Evolutionary conservation across 225 moss, liverwort and hornwort genomes (phyloP).

Genomic region (Asterella californica): DNA sequence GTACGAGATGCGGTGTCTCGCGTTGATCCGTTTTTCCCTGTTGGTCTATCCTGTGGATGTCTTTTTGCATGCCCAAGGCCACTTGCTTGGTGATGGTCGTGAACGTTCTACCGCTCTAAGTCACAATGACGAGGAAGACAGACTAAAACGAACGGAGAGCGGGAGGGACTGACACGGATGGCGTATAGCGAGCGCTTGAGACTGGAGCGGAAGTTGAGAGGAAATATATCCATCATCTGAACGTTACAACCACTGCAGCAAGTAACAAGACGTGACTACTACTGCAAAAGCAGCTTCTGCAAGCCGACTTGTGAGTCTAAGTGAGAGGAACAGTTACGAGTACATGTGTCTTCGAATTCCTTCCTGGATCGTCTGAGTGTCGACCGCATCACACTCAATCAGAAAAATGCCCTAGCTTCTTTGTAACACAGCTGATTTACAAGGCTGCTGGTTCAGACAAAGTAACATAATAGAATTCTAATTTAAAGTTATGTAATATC

Average conservation of each 20-base stretch:
- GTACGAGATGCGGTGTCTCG: neutral
- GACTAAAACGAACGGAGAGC: neutral
- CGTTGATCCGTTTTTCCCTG: too few species aligned
- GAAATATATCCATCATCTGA: neutral
- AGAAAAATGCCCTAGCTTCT: slow-evolving; percentile 2
- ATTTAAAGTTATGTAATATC: too few species aligned
- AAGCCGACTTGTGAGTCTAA: neutral
- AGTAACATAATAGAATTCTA: too few species aligned
- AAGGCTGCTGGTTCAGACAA: too few species aligned
- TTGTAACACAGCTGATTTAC: too few species aligned
- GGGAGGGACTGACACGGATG: neutral
- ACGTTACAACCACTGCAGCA: neutral
- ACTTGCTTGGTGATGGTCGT: slow-evolving; percentile 2
- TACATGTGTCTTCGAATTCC: neutral
- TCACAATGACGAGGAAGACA: neutral
- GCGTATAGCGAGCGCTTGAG: neutral
- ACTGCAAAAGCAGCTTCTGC: neutral
- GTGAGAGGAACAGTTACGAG: neutral
- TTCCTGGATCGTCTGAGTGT: slow-evolving; percentile 7
- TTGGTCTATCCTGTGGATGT: neutral
- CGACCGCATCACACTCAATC: neutral
- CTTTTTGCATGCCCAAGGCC: slow-evolving; percentile 24
- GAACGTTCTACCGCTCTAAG: neutral
- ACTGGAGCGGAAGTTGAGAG: slow-evolving; percentile 12
- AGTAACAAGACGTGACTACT: neutral